A percentile compares a stretch with the other conserved stretches of the same genome.
Conservation (phyloP, 306 rosid genomes). For the Bauhinia variegata region DNA sequence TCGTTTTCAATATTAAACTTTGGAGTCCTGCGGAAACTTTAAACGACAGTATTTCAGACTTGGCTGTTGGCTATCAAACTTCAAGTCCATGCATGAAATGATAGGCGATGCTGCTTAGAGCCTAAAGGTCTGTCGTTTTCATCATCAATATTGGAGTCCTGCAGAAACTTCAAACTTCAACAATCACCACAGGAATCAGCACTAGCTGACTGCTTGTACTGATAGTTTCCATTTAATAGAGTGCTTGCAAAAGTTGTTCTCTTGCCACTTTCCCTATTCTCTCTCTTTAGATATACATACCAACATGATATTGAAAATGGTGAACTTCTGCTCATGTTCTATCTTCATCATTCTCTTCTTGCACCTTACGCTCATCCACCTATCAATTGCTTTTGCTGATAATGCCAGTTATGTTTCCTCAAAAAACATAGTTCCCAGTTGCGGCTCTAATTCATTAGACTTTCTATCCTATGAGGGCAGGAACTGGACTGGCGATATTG, state of each 20-base stretch:
- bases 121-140: too few species aligned
- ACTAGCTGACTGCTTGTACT: not conserved
- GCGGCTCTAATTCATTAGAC: conserved; percentile 35
- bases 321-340: conserved; percentile 13
- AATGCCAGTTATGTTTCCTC: conserved; percentile 23
- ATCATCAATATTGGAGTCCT: too few species aligned
- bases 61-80: too few species aligned
- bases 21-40: too few species aligned
- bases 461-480: conserved; percentile 35
- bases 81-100: too few species aligned
- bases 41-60: too few species aligned
- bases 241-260: not conserved
- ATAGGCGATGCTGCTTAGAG: too few species aligned
- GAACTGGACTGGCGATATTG: conserved; percentile 40
- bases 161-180: not conserved
- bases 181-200: too few species aligned
- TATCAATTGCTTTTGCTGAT: conserved; percentile 26
- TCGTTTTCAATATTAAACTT: too few species aligned
- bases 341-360: not conserved
- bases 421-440: conserved; percentile 42
- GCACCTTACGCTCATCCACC: not conserved
- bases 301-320: not conserved
- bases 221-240: not conserved
- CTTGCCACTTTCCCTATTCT: not conserved
- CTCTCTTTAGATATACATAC: not conserved